phyloP scores from a whole-genome alignment of 2,329 filamentous ascomycete genomes.

The Botrytis cinerea region DNA sequence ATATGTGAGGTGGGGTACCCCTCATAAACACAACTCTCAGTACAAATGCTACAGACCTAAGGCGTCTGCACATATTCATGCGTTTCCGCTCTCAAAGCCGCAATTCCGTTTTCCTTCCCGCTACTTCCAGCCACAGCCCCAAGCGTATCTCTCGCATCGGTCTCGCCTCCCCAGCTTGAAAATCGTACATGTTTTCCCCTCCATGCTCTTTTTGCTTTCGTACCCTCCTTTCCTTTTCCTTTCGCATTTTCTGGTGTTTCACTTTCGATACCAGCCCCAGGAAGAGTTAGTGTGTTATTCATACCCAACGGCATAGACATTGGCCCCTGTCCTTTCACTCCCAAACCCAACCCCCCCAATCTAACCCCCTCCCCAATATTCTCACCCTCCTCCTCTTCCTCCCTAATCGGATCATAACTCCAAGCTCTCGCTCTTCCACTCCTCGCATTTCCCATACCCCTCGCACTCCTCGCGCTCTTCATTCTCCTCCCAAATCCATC shows the following conservation, averaged over 20 bases:
- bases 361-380: background rate
- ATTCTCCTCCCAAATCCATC: constrained; percentile 23
- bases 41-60: background rate
- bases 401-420: constrained; percentile 23
- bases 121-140: constrained; percentile 11
- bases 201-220: constrained; percentile 17
- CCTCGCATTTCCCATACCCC: background rate
- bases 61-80: constrained; percentile 20
- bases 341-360: background rate
- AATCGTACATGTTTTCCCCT: constrained; percentile 20
- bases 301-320: background rate
- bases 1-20: background rate
- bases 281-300: background rate
- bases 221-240: constrained; percentile 9
- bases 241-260: background rate
- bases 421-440: constrained; percentile 15
- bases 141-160: background rate
- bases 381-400: constrained; percentile 17
- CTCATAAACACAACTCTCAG: background rate
- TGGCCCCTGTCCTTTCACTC: background rate
- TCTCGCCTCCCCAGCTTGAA: constrained; percentile 10
- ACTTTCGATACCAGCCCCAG: background rate
- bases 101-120: constrained; percentile 14
- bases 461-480: constrained; percentile 19
- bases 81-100: constrained; percentile 18